These are phyloP conservation scores for Trichoderma koningiopsis DNA, from an alignment of 2,329 filamentous ascomycete species.

Conservation along the genomic window DNA sequence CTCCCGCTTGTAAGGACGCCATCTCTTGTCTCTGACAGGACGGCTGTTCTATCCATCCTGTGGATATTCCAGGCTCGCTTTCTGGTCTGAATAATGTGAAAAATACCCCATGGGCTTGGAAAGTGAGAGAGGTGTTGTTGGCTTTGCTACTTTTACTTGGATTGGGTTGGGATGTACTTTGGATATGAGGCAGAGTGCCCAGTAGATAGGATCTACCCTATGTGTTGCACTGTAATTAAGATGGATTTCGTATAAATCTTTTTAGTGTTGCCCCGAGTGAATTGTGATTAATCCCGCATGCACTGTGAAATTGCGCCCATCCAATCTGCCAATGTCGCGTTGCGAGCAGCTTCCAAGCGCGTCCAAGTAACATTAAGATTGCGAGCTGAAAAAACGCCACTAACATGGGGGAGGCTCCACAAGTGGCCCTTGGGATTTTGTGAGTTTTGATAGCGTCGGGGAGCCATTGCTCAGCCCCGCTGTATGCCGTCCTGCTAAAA, in stretches of 20 bases:
- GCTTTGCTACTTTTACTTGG: conserved; percentile 33
- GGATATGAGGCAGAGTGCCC: conserved; percentile 41
- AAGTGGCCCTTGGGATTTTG: neutral
- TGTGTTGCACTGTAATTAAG: conserved; percentile 44
- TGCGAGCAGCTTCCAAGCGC: neutral
- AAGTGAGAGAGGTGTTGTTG: conserved; percentile 18
- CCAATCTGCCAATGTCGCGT: neutral
- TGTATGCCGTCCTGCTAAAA: neutral
- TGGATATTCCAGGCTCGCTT: conserved; percentile 19
- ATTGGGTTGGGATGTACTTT: conserved; percentile 41
- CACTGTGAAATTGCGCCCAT: neutral
- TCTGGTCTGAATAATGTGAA: conserved; percentile 20
- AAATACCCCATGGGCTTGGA: conserved; percentile 17
- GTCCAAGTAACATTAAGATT: neutral
- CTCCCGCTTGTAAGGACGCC: conserved; percentile 59
- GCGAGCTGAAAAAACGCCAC: neutral
- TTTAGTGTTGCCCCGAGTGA: neutral
- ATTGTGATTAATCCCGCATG: neutral
- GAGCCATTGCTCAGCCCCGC: neutral
- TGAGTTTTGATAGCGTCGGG: conserved; percentile 1
- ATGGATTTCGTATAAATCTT: conserved; percentile 36
- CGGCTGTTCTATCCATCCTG: conserved; percentile 18
- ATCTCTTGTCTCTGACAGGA: conserved; percentile 1
- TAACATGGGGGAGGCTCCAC: conserved; percentile 4
- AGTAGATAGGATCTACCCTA: conserved; percentile 47